Percentiles rank a stretch among this genome's conserved stretches.
These are phyloP conservation scores for Brettanomyces naardenensis DNA, from an alignment of 805 yeast species.

Conservation along the genomic window DNA sequence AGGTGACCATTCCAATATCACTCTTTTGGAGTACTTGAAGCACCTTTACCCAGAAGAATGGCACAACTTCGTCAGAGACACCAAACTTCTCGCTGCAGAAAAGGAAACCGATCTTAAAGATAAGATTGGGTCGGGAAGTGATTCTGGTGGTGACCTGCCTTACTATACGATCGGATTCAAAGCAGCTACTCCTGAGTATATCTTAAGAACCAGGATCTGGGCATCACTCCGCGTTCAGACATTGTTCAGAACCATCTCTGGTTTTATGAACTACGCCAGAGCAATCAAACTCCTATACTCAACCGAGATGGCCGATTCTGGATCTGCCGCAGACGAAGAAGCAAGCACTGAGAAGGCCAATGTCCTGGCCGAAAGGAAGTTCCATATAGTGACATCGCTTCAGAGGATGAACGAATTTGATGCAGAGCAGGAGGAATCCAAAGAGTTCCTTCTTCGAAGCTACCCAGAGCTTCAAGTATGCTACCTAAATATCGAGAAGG, in stretches of 20 bases:
- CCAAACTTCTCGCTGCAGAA: conserved; percentile 46
- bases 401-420: conserved; percentile 49
- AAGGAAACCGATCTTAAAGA: conserved; percentile 8
- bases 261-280: conserved; percentile 69
- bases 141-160: conserved; percentile 41
- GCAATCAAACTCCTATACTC: conserved; percentile 64
- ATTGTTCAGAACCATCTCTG: conserved; percentile 71
- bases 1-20: conserved; percentile 49
- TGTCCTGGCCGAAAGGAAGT: conserved; percentile 53
- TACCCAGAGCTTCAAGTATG: conserved; percentile 63
- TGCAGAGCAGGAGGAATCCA: conserved; percentile 50
- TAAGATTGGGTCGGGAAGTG: conserved; percentile 5
- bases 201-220: conserved; percentile 75
- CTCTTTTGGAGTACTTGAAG: conserved; percentile 47
- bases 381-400: conserved; percentile 58
- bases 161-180: conserved; percentile 66
- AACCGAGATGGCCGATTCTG: conserved; percentile 34
- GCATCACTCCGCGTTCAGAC: conserved; percentile 80
- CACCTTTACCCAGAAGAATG: conserved; percentile 50
- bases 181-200: conserved; percentile 52
- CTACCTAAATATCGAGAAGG: conserved; percentile 47
- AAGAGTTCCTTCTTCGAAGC: conserved; percentile 51
- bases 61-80: conserved; percentile 50
- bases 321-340: conserved; percentile 26
- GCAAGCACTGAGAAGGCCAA: conserved; percentile 35